Base-by-base conservation (phyloP, 345 rosid genomes). In the Pelargonium nanum region DNA sequence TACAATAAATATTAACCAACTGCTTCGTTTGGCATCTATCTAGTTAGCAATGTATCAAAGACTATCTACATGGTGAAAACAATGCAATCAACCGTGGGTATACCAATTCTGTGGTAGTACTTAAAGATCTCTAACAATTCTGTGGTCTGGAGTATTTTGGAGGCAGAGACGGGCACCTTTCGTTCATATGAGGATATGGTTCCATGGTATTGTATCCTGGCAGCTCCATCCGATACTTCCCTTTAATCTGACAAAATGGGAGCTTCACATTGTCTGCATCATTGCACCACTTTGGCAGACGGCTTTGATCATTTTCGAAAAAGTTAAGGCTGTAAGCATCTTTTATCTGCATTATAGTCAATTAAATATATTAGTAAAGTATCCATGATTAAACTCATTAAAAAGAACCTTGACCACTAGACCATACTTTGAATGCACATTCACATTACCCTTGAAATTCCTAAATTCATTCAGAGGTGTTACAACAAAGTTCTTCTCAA, bases 221-320 rank as follows among this genome's bases (percentile, higher is more conserved):
- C 65, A 93, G 80, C 63, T 93, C 99, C 97, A 93, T 93, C 57
- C 95, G 79, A 63, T 90, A 94, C 74, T 83, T 83, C 58, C 99
- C 97, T 48, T 64, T 70, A 55, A 94, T 88, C 75, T 94, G 99
- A 77, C 99, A 94, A 63, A 76, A 94, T 0, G 89, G 91, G 19
- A 90, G 87, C 79, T 88, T 80, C 58, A 85, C 86, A 32, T 51
- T n/a, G n/a, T 86, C 91, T 19, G 75, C 88, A 63, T 79, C 83
- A 58, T 90, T 88, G 86, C 99, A 94, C 99, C 99, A 94, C 66
- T 75, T 68, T 19, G 95, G 97, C 25, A 94, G 80, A 58, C 80
- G 86, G 77, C 91, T 94, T 58, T 87, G 83, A 73, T 94, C 76
- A 56, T 65, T 83, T 73, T 90, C 92, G 9, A 84, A 85, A 71